A percentile compares a stretch with the other conserved stretches of the same genome.
phyloP scores from a whole-genome alignment of 1,139 yeast genomes.

The Zygoascus hellenicus region DNA sequence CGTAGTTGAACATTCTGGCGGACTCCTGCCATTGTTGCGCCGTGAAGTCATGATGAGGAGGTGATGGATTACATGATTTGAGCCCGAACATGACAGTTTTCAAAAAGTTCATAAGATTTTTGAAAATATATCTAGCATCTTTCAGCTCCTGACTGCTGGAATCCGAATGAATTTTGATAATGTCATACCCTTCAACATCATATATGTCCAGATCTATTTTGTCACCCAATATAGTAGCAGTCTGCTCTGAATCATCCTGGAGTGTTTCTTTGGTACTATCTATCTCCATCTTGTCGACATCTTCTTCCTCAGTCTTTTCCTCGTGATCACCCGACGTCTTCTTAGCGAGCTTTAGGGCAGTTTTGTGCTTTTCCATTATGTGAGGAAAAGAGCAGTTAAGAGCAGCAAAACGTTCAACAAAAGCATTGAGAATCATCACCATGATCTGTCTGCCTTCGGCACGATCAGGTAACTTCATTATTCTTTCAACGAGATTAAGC shows the following conservation, averaged over 20 bases:
- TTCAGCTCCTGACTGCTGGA: constrained; percentile 60
- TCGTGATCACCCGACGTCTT: constrained; percentile 15
- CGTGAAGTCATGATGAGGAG: constrained; percentile 57
- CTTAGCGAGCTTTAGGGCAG: constrained; percentile 16
- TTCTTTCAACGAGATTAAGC: constrained; percentile 80
- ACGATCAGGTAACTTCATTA: constrained; percentile 75
- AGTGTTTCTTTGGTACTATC: constrained; percentile 22
- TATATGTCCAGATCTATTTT: constrained; percentile 37
- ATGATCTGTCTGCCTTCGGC: constrained; percentile 77
- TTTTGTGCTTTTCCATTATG: constrained; percentile 55
- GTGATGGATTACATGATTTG: constrained; percentile 85
- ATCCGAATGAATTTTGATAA: constrained; percentile 43
- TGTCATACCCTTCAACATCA: constrained; percentile 44
- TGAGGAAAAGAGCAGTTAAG: constrained; percentile 66
- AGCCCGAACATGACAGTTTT: constrained; percentile 88
- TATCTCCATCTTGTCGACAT: constrained; percentile 18
- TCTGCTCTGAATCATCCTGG: constrained; percentile 27
- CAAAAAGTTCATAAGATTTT: constrained; percentile 82
- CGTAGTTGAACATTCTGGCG: constrained; percentile 75
- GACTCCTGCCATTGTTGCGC: constrained; percentile 80
- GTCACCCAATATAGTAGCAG: constrained; percentile 23
- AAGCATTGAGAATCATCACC: constrained; percentile 66
- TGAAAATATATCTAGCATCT: constrained; percentile 82
- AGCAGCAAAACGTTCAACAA: constrained; percentile 74
- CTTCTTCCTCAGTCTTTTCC: constrained; percentile 11